Conservation (phyloP, 2,329 filamentous ascomycete species). For the Hypoxylon sp. region DNA sequence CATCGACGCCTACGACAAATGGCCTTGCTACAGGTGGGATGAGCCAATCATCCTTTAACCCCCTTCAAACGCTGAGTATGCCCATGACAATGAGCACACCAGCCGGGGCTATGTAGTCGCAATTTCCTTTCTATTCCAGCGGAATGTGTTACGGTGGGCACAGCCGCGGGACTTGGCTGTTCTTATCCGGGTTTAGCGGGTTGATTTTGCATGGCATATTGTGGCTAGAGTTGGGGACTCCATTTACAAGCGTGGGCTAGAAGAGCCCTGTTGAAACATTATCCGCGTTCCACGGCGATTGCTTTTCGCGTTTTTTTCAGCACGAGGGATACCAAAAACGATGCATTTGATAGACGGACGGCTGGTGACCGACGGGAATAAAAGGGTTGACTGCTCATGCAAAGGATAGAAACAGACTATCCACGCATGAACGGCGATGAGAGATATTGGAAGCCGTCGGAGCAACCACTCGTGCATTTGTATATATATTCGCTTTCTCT, state of each 20-base stretch:
- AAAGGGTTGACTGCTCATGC: conserved; percentile 8
- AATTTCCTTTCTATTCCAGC: conserved; percentile 45
- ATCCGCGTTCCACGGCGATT: conserved; percentile 42
- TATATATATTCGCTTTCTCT: conserved; percentile 51
- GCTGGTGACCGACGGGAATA: conserved; percentile 24
- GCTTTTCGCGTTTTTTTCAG: conserved; percentile 37
- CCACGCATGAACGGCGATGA: conserved; percentile 22
- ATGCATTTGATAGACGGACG: conserved; percentile 51
- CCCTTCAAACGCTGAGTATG: conserved; percentile 74
- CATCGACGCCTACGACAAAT: conserved; percentile 52
- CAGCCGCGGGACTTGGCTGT: conserved; percentile 43
- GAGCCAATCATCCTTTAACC: conserved; percentile 66
- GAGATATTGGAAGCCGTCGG: conserved; percentile 24
- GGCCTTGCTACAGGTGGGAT: conserved; percentile 51
- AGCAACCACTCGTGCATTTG: conserved; percentile 48
- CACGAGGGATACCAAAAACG: conserved; percentile 51
- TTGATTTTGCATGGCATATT: conserved; percentile 47
- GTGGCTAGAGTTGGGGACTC: conserved; percentile 37
- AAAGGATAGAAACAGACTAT: conserved; percentile 15
- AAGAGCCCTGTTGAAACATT: conserved; percentile 33
- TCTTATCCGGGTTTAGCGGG: conserved; percentile 41
- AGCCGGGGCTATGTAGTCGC: conserved; percentile 57
- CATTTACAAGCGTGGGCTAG: conserved; percentile 42
- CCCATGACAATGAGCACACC: conserved; percentile 75
- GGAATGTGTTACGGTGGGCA: conserved; percentile 45